These are phyloP conservation scores for Diaporthe velutina DNA, from an alignment of 2,329 filamentous ascomycete genomes.

Conservation along the genomic window DNA sequence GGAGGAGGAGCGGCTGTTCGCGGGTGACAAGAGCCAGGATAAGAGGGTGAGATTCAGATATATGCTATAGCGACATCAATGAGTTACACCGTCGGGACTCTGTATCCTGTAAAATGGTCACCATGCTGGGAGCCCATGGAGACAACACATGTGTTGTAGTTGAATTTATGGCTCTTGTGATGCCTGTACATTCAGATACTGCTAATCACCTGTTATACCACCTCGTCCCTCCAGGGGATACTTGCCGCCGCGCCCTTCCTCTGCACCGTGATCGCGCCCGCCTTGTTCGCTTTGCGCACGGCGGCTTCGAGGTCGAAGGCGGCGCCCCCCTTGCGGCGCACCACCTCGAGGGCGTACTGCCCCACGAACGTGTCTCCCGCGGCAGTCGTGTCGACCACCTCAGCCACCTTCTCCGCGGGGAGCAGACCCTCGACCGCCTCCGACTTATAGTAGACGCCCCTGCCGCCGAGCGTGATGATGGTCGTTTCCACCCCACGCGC, in stretches of 20 bases:
- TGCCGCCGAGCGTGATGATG: conserved; percentile 85
- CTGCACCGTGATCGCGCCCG: conserved; percentile 76
- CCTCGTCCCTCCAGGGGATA: conserved; percentile 73
- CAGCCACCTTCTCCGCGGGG: conserved; percentile 73
- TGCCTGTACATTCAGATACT: background rate
- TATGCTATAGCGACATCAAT: conserved; percentile 54
- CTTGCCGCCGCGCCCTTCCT: conserved; percentile 74
- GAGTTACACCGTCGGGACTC: no score
- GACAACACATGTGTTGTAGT: background rate
- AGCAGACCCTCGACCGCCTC: conserved; percentile 61
- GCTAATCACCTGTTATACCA: conserved; percentile 40
- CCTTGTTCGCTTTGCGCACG: conserved; percentile 70
- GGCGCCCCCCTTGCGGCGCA: conserved; percentile 53
- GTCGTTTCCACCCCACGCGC: conserved; percentile 79
- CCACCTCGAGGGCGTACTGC: conserved; percentile 82
- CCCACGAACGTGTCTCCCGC: conserved; percentile 97
- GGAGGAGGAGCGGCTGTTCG: conserved; percentile 57
- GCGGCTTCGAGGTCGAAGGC: conserved; percentile 70
- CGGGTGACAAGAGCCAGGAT: conserved; percentile 43
- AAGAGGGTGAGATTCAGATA: conserved; percentile 56
- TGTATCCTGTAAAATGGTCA: no score
- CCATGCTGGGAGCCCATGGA: background rate
- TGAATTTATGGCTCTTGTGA: background rate
- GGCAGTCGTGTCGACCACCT: conserved; percentile 91
- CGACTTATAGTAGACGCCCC: conserved; percentile 79